Conservation (phyloP, 768 basidiomycete genomes). For the Lyophyllum shimeji region DNA sequence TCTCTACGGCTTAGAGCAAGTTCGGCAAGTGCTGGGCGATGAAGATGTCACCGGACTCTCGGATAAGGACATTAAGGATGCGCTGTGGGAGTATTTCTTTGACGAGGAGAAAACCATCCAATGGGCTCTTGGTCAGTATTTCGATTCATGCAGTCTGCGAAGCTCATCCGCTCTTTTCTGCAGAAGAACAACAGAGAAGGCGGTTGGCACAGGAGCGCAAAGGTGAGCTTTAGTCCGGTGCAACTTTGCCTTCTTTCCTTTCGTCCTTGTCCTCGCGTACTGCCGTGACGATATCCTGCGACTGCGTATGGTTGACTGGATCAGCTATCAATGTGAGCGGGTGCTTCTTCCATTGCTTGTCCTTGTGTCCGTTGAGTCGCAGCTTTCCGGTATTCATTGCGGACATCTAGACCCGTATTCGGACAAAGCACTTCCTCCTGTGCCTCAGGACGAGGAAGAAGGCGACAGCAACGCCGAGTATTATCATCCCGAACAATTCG, state of each 20-base stretch:
- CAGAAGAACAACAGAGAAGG: constrained; percentile 71
- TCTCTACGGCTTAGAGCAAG: constrained; percentile 65
- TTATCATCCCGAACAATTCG: constrained; percentile 18
- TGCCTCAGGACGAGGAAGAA: constrained; percentile 17
- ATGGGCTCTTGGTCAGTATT: constrained; percentile 70
- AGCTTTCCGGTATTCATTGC: constrained; percentile 7
- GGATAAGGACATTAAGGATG: constrained; percentile 73
- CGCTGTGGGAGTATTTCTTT: constrained; percentile 87
- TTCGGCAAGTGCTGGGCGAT: constrained; percentile 67
- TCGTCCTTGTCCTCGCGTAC: constrained; percentile 25
- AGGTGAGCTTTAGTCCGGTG: constrained; percentile 64
- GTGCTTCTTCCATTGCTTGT: constrained; percentile 48
- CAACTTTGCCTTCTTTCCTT: constrained; percentile 18
- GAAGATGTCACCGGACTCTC: constrained; percentile 65
- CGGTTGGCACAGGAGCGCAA: constrained; percentile 69
- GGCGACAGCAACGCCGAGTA: constrained; percentile 20
- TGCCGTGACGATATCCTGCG: constrained; percentile 14
- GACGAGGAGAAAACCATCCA: constrained; percentile 75
- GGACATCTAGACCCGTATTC: constrained; percentile 10
- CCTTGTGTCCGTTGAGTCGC: constrained; percentile 9
- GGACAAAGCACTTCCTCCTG: constrained; percentile 19
- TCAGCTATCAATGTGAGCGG: constrained; percentile 47
- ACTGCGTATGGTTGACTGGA: constrained; percentile 14
- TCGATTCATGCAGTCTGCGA: not conserved
- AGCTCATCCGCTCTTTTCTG: constrained; percentile 12